Evolutionary conservation across 108 stramenopile genomes (phyloP).

Genomic region (Stephanodiscus triporus): DNA sequence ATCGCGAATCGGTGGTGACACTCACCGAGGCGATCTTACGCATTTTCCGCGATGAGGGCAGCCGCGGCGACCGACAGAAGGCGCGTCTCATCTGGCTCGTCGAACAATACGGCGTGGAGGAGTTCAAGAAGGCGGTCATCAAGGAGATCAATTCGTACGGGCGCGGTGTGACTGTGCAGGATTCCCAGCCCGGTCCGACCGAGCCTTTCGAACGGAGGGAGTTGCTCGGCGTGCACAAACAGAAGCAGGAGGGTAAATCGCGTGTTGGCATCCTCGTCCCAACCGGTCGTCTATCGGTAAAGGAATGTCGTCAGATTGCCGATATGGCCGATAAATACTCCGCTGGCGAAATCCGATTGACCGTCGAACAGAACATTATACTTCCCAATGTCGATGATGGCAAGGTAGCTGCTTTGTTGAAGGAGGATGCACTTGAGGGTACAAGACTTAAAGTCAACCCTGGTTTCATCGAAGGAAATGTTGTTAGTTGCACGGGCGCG

Average conservation of each 20-base stretch:
- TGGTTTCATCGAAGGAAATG: slow-evolving; percentile 81
- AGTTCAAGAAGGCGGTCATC: slow-evolving; percentile 73
- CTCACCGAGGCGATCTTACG: slow-evolving; percentile 84
- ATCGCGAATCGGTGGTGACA: slow-evolving; percentile 76
- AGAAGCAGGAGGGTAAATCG: slow-evolving; percentile 82
- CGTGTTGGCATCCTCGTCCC: slow-evolving; percentile 91
- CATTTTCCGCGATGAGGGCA: slow-evolving; percentile 89
- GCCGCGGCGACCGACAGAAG: slow-evolving; percentile 88
- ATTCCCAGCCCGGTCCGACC: slow-evolving; percentile 62
- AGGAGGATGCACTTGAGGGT: slow-evolving; percentile 61
- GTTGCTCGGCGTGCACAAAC: slow-evolving; percentile 88
- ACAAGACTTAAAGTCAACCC: slow-evolving; percentile 69
- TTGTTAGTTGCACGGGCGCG: slow-evolving; percentile 94
- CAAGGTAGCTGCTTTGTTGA: slow-evolving; percentile 64
- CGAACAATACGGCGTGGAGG: slow-evolving; percentile 87
- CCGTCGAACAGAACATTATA: slow-evolving; percentile 94
- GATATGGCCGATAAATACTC: slow-evolving; percentile 89
- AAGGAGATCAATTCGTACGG: slow-evolving; percentile 74
- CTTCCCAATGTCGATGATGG: slow-evolving; percentile 88
- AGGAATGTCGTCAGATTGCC: slow-evolving; percentile 80
- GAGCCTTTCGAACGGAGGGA: slow-evolving; percentile 78
- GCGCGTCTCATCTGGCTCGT: slow-evolving; percentile 94
- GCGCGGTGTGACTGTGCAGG: slow-evolving; percentile 65
- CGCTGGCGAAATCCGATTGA: slow-evolving; percentile 89
- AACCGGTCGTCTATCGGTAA: slow-evolving; percentile 77